Conservation (phyloP, 1,139 yeast genomes). For the Entelexis sorbosivorans region DNA sequence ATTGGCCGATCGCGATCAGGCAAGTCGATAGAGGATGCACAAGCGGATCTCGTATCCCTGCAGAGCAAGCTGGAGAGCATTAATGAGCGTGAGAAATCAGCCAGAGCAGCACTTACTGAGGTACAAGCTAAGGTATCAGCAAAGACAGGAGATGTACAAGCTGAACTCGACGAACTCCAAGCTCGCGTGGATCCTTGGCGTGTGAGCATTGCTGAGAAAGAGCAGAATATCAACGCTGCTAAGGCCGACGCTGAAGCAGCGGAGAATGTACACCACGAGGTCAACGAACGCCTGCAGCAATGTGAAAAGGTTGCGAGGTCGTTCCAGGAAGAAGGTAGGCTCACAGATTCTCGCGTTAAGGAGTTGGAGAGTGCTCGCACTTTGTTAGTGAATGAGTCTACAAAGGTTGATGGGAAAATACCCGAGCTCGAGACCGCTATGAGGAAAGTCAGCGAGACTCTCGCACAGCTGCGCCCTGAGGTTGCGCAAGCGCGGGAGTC, state of each 20-base stretch:
- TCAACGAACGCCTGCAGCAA: conserved; percentile 33
- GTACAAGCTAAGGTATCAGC: conserved; percentile 59
- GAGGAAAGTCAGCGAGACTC: conserved; percentile 42
- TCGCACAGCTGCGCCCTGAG: conserved; percentile 45
- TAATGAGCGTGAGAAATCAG: conserved; percentile 39
- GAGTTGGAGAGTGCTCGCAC: conserved; percentile 35
- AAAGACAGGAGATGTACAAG: conserved; percentile 57
- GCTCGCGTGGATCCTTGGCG: conserved; percentile 76
- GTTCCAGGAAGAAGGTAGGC: conserved; percentile 44
- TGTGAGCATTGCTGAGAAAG: conserved; percentile 52
- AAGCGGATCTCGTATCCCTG: conserved; percentile 31
- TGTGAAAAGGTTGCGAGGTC: conserved; percentile 30
- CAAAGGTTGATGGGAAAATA: neutral
- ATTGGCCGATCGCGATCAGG: conserved; percentile 23
- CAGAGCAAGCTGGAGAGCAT: conserved; percentile 35
- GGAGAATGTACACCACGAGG: conserved; percentile 35
- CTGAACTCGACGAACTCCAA: conserved; percentile 53
- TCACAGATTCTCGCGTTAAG: conserved; percentile 39
- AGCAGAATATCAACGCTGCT: conserved; percentile 45
- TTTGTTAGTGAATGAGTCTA: neutral
- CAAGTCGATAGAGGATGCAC: conserved; percentile 39
- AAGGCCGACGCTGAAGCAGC: conserved; percentile 44
- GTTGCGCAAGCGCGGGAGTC: conserved; percentile 32
- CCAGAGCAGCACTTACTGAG: conserved; percentile 46
- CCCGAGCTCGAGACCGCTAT: conserved; percentile 36